Conservation (phyloP, 116 monocot genomes). For the Cymodocea nodosa region DNA sequence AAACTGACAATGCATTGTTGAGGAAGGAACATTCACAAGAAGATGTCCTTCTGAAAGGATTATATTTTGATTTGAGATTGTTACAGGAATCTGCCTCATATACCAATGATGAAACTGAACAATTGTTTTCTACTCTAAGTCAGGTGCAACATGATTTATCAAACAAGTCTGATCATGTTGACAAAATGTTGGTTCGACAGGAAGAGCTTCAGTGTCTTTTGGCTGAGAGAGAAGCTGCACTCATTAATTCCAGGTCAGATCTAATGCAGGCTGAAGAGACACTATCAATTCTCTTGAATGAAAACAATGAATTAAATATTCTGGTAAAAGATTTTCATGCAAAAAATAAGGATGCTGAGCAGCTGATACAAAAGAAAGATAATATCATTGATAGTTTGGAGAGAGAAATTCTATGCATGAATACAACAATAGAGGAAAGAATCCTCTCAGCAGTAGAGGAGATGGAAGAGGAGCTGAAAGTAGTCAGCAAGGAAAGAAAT, state of each 20-base stretch:
- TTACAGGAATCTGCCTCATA: constrained; percentile 35
- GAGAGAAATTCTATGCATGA: constrained; percentile 31
- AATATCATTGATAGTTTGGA: constrained; percentile 42
- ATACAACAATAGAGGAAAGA: constrained; percentile 17
- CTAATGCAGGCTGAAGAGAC: constrained; percentile 22
- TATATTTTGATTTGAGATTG: constrained; percentile 39
- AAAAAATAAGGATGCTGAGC: constrained; percentile 21
- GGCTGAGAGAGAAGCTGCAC: constrained; percentile 15
- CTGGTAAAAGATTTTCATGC: constrained; percentile 24
- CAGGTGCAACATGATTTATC: constrained; percentile 25
- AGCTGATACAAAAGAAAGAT: constrained; percentile 30
- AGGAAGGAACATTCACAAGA: constrained; percentile 24
- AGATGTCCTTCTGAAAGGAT: constrained; percentile 27
- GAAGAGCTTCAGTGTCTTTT: constrained; percentile 19
- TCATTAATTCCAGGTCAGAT: constrained; percentile 26
- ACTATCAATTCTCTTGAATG: constrained; percentile 17
- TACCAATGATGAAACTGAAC: constrained; percentile 24
- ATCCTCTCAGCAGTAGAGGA: constrained; percentile 23
- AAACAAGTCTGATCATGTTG: constrained; percentile 29
- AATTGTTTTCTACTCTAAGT: constrained; percentile 12
- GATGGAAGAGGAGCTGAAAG: constrained; percentile 25
- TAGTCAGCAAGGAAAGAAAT: constrained; percentile 34
- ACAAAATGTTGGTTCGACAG: constrained; percentile 21
- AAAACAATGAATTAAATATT: constrained; percentile 31
- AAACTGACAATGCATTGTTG: constrained; percentile 8